These are phyloP conservation scores for Candida albicans DNA, from an alignment of 1,139 yeast species.

Conservation along the genomic window DNA sequence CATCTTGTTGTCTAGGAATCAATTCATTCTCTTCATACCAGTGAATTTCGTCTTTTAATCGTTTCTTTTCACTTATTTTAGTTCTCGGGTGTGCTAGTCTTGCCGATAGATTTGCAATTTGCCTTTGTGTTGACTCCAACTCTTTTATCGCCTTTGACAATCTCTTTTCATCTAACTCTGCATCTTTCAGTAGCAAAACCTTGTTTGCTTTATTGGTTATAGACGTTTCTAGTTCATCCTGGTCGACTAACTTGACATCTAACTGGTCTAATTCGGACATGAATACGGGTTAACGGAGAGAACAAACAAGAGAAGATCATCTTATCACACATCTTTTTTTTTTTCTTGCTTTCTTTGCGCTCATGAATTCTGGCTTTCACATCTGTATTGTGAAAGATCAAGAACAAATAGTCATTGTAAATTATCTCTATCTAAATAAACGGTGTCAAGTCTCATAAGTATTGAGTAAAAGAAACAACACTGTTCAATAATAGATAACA, in stretches of 20 bases:
- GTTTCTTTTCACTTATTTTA: constrained; percentile 65
- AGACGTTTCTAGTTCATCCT: constrained; percentile 67
- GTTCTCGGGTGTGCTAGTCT: constrained; percentile 55
- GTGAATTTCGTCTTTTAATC: constrained; percentile 54
- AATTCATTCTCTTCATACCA: constrained; percentile 55
- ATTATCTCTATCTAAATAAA: too few relatives aligned
- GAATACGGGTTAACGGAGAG: background rate
- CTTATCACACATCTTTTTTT: too few relatives aligned
- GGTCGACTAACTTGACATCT: constrained; percentile 61
- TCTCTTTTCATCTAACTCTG: constrained; percentile 73
- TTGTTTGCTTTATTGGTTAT: constrained; percentile 71
- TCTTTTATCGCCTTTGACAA: constrained; percentile 61
- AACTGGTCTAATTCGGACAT: constrained; percentile 6
- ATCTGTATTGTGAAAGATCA: too few relatives aligned
- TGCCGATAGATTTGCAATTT: constrained; percentile 47
- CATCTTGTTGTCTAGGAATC: constrained; percentile 54
- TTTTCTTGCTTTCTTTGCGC: background rate
- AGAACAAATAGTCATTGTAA: too few relatives aligned
- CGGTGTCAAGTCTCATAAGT: too few relatives aligned
- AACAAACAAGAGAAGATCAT: too few relatives aligned
- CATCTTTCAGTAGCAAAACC: constrained; percentile 59
- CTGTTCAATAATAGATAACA: too few relatives aligned
- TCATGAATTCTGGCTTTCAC: background rate
- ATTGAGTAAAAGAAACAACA: too few relatives aligned
- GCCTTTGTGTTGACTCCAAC: constrained; percentile 41